Evolutionary conservation across 2,329 filamentous ascomycete species (phyloP).

Genomic region (Ascosphaera acerosa): DNA sequence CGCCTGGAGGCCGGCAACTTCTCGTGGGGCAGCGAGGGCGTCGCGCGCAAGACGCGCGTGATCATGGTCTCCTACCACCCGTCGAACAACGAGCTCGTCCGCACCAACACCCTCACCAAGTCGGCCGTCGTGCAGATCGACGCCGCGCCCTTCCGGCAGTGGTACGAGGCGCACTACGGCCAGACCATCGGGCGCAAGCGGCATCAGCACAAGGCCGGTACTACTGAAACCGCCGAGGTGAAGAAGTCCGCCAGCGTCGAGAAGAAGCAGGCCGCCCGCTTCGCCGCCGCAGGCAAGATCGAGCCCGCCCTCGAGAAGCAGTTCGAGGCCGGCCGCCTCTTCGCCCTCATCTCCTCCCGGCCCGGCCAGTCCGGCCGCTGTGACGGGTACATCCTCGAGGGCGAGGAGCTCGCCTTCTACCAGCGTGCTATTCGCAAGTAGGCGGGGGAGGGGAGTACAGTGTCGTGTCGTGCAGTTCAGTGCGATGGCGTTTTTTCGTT

Average conservation of each 20-base stretch:
- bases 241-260: conserved; percentile 93
- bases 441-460: too few relatives aligned
- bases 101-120: conserved; percentile 99
- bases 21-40: conserved; percentile 93
- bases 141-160: conserved; percentile 96
- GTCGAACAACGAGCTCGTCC: conserved; percentile 99
- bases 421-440: conserved; percentile 99
- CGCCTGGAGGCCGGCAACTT: conserved; percentile 99
- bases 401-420: conserved; percentile 99
- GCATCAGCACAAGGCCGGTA: conserved; percentile 51
- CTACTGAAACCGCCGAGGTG: conserved; percentile 25
- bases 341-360: conserved; percentile 73
- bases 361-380: conserved; percentile 91
- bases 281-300: conserved; percentile 69
- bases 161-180: conserved; percentile 99
- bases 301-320: conserved; percentile 84
- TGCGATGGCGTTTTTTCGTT: too few relatives aligned
- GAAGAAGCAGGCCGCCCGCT: conserved; percentile 87
- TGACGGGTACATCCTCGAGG: conserved; percentile 96
- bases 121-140: conserved; percentile 97
- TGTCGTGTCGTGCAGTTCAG: too few relatives aligned
- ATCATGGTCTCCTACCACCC: conserved; percentile 97
- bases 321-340: conserved; percentile 97
- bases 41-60: conserved; percentile 97
- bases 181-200: conserved; percentile 67